Conservation (phyloP, 1,139 yeast genomes). For the Candida anutae region DNA sequence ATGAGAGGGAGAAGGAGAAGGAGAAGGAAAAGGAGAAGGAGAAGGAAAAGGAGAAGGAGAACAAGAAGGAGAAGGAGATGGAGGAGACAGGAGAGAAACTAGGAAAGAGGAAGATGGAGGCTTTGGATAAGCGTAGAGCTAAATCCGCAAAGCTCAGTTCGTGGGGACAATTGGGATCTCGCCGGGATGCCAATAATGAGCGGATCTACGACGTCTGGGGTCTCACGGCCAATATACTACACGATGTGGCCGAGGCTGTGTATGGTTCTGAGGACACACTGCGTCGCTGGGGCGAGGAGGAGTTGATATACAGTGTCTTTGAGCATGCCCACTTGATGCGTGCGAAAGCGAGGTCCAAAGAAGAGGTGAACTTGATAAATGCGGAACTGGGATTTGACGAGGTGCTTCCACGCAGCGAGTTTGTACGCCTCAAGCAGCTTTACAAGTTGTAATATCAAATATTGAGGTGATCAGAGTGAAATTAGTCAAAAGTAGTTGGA, state of each 20-base stretch:
- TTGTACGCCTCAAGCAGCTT: conserved; percentile 29
- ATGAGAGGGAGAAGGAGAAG: no score
- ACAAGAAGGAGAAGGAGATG: no score
- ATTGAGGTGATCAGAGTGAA: no score
- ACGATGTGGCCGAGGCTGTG: conserved; percentile 63
- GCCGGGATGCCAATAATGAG: conserved; percentile 29
- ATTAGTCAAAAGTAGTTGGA: no score
- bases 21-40: no score
- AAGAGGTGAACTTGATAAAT: conserved; percentile 29
- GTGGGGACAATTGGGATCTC: conserved; percentile 40
- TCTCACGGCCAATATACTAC: conserved; percentile 75
- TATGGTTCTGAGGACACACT: conserved; percentile 17
- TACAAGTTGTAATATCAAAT: conserved; percentile 33
- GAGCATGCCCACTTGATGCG: conserved; percentile 43
- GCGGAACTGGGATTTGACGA: conserved; percentile 41
- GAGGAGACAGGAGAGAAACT: no score
- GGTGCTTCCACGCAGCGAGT: conserved; percentile 40
- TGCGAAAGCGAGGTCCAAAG: conserved; percentile 24
- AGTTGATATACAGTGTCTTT: conserved; percentile 49
- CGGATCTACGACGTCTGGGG: conserved; percentile 80
- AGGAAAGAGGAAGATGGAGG: no score
- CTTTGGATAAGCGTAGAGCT: no score
- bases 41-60: no score
- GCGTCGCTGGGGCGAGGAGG: conserved; percentile 54
- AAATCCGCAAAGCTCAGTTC: conserved; percentile 3